Evolutionary conservation across 148 eudicot species (phyloP).

Genomic region (Fagopyrum homotropicum): DNA sequence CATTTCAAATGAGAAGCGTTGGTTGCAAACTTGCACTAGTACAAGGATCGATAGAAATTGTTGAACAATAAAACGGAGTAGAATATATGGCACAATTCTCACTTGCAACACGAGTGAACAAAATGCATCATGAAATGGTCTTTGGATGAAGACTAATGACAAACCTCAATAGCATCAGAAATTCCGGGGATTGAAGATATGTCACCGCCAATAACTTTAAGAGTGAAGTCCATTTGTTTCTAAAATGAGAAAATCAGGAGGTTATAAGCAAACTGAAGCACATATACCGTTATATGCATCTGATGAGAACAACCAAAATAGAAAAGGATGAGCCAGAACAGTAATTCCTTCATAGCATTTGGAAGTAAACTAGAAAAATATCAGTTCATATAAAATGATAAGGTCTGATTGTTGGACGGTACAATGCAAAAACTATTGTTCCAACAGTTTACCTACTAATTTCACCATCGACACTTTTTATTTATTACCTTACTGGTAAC

Average conservation of each 20-base stretch:
- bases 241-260: conserved; percentile 28
- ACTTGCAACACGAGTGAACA: not conserved
- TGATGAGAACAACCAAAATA: not conserved
- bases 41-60: too few species aligned
- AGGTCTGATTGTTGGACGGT: not conserved
- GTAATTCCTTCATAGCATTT: too few species aligned
- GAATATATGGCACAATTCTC: not conserved
- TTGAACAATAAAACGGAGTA: not conserved
- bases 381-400: not conserved
- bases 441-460: too few species aligned
- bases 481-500: too few species aligned
- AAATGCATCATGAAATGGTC: not conserved
- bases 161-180: conserved; percentile 91
- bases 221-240: conserved; percentile 91
- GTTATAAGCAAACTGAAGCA: not conserved
- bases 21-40: too few species aligned
- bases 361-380: not conserved
- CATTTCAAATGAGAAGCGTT: too few species aligned
- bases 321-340: not conserved
- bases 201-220: conserved; percentile 94
- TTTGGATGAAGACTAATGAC: conserved; percentile 28
- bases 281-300: not conserved
- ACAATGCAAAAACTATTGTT: not conserved
- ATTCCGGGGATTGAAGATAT: conserved; percentile 88
- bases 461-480: too few species aligned